Evolutionary conservation across 768 basidiomycete species (phyloP), one percentile per base, ranked within the genome.

Genomic region (Suillus paluster): DNA sequence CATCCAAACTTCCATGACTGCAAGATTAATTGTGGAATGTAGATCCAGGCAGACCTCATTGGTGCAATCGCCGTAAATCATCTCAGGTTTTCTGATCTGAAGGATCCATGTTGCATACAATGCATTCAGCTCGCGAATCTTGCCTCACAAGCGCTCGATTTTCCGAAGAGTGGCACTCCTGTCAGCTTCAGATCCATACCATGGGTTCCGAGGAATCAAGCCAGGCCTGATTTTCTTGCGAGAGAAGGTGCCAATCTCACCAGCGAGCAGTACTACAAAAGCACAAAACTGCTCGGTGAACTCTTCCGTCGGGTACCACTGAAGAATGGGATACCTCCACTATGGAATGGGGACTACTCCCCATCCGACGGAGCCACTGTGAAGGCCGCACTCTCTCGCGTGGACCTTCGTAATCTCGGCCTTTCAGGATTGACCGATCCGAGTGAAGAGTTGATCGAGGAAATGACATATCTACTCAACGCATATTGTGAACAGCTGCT

Each of bases 181-280:
- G 79, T 79, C 6, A 87, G 6, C 55, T 61, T 58, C 39, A 25
- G n/a, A 10, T 9, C 23, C 17, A 80, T 88, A 33, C 85, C 89
- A 3, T 81, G 71, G 66, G 71, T 79, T 11, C 54, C 3, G n/a
- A 75, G 19, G 48, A 76, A 23, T 67, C 66, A 50, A 58, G 41
- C 21, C 61, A 81, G 73, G 65, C 89, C 88, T 10, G 88, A 90
- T 69, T 90, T 88, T 87, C 78, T 81, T 68, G 87, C 86, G 2
- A 87, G 86, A 19, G 88, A 90, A 72, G 86, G 82, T 0, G 68
- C 45, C 0, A 71, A 75, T 36, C 11, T 67, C n/a, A 46, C 23
- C 11, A 5, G 56, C 0, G 39, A 27, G 4, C 57, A 66, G 1
- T 86, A 79, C 70, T 91, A 91, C 66, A 41, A 64, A 52, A 90